A percentile compares a stretch with the other conserved stretches of the same genome.
Conservation (phyloP, 2,329 filamentous ascomycete genomes). For the Penicillium occitanis region DNA sequence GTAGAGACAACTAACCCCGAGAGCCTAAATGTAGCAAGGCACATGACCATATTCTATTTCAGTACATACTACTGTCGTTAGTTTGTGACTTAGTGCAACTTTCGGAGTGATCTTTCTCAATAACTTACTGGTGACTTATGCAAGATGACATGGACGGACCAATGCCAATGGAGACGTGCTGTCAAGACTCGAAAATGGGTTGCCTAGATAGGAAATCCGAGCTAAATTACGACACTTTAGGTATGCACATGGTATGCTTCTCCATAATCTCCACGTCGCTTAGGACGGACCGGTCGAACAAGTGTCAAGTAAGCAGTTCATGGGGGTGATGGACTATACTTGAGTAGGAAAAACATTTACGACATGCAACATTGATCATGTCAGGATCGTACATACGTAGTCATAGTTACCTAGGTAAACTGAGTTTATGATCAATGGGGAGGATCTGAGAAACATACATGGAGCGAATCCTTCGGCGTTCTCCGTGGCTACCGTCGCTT, state of each 20-base stretch:
- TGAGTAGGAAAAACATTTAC: background rate
- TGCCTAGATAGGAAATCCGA: background rate
- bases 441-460: background rate
- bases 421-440: background rate
- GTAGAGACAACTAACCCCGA: background rate
- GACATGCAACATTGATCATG: background rate
- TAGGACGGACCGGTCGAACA: background rate
- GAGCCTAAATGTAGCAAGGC: background rate
- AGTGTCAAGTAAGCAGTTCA: background rate
- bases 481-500: background rate
- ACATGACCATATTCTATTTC: slow-evolving; percentile 6
- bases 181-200: background rate
- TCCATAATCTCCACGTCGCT: background rate
- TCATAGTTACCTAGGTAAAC: background rate
- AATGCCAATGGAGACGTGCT: background rate
- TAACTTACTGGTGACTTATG: background rate
- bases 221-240: background rate
- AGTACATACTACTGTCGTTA: background rate
- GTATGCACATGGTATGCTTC: background rate
- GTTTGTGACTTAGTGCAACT: background rate
- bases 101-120: background rate
- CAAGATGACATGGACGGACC: background rate
- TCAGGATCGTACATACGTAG: background rate
- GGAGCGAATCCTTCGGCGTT: background rate
- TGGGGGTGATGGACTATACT: background rate